Conservation (phyloP, 1,284 basidiomycete species). For the Nidula niveotomentosa region DNA sequence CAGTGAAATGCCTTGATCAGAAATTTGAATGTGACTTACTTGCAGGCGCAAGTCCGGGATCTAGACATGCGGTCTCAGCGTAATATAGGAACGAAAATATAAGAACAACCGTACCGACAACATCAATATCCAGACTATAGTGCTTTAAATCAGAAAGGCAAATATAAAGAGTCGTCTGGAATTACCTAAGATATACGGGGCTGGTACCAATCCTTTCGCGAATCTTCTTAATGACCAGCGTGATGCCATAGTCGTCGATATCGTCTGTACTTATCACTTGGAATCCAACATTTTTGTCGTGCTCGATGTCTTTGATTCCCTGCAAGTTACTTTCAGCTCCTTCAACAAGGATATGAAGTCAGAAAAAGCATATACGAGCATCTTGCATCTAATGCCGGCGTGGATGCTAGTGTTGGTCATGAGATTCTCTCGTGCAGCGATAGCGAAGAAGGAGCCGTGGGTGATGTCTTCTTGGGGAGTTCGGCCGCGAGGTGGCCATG, state of each 20-base stretch:
- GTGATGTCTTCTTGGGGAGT: slow-evolving; percentile 66
- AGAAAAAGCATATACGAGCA: slow-evolving; percentile 41
- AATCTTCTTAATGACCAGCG: slow-evolving; percentile 62
- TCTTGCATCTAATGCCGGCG: slow-evolving; percentile 76
- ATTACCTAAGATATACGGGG: slow-evolving; percentile 74
- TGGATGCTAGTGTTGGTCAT: slow-evolving; percentile 74
- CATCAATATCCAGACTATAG: slow-evolving; percentile 73
- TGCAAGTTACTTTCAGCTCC: slow-evolving; percentile 16
- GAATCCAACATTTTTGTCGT: slow-evolving; percentile 68
- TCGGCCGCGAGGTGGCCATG: slow-evolving; percentile 51
- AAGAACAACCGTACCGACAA: slow-evolving; percentile 50
- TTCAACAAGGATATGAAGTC: background rate
- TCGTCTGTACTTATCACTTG: slow-evolving; percentile 71
- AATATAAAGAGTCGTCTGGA: background rate
- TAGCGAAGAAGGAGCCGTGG: slow-evolving; percentile 77
- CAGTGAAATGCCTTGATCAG: background rate
- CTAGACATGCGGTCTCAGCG: slow-evolving; percentile 26
- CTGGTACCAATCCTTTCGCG: slow-evolving; percentile 62
- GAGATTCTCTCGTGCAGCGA: slow-evolving; percentile 72
- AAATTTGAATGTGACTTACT: slow-evolving; percentile 46
- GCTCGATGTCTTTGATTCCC: slow-evolving; percentile 59
- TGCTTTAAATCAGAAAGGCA: slow-evolving; percentile 5
- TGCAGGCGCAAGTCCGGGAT: slow-evolving; percentile 77
- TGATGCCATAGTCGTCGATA: slow-evolving; percentile 68
- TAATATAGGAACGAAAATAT: background rate